These are phyloP conservation scores for Coemansia sp. DNA, from an alignment of 192 early-diverging fungal genomes.

Conservation along the genomic window DNA sequence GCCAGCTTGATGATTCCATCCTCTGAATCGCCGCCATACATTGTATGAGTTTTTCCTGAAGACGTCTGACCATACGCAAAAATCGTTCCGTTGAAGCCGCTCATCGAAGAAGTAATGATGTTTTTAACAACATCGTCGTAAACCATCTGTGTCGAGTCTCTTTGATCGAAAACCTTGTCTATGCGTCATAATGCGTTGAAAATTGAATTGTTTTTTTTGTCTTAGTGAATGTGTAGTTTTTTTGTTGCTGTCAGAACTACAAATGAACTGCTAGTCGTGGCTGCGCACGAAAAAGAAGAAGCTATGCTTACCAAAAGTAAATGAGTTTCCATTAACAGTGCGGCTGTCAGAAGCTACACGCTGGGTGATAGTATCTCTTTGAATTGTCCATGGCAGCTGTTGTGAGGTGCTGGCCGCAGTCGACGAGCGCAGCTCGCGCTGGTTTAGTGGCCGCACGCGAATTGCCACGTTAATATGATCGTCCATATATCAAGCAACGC, in stretches of 20 bases:
- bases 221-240: not conserved
- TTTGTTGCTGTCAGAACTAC: too few relatives aligned
- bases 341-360: constrained; percentile 31
- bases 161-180: constrained; percentile 58
- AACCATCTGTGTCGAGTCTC: constrained; percentile 40
- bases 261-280: too few relatives aligned
- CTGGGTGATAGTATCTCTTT: constrained; percentile 54
- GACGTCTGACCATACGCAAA: constrained; percentile 99
- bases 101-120: constrained; percentile 73
- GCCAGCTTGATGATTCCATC: constrained; percentile 72
- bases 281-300: too few relatives aligned
- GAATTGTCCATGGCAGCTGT: constrained; percentile 44
- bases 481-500: constrained; percentile 32
- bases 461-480: constrained; percentile 72
- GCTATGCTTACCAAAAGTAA: constrained; percentile 48
- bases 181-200: not conserved
- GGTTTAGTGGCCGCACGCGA: constrained; percentile 69
- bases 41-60: constrained; percentile 86
- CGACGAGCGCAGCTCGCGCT: constrained; percentile 59
- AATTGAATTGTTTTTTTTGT: not conserved
- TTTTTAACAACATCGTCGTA: constrained; percentile 57
- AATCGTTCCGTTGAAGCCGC: constrained; percentile 94
- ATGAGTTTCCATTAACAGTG: constrained; percentile 38
- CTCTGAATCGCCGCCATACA: constrained; percentile 65
- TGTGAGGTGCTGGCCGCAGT: constrained; percentile 30